Evolutionary conservation across 441 rosid species (phyloP).

Genomic region (Euphorbia schlechtendalii): DNA sequence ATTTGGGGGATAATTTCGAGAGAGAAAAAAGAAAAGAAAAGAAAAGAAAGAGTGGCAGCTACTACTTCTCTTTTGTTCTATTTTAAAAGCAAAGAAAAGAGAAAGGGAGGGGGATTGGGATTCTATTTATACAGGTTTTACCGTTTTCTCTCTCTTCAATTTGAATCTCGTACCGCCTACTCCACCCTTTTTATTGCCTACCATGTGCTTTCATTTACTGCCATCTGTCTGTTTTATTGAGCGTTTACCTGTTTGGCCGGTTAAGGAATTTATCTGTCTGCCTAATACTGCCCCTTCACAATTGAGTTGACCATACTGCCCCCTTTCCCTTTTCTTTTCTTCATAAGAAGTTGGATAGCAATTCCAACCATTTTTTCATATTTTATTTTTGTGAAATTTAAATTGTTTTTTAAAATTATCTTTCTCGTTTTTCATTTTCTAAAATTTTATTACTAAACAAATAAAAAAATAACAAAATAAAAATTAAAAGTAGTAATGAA

Average conservation of each 20-base stretch:
- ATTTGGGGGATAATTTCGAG: constrained; percentile 7
- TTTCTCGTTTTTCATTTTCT: too few species aligned
- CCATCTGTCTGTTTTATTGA: constrained; percentile 19
- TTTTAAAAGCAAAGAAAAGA: constrained; percentile 30
- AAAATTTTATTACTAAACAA: too few species aligned
- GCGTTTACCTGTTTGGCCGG: constrained; percentile 10
- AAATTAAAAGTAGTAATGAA: too few species aligned
- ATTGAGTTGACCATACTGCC: not conserved
- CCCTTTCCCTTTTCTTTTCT: too few species aligned
- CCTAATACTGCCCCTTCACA: not conserved
- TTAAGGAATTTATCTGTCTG: too few species aligned
- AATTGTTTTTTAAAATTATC: too few species aligned
- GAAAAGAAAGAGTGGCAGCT: constrained; percentile 20
- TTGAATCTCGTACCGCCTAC: constrained; percentile 31
- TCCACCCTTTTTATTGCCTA: not conserved
- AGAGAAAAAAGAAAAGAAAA: not conserved
- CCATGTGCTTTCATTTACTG: constrained; percentile 20
- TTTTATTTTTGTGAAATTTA: too few species aligned
- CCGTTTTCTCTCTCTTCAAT: constrained; percentile 7
- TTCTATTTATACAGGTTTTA: not conserved
- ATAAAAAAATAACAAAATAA: too few species aligned
- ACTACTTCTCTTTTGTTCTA: constrained; percentile 24
- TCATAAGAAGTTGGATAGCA: too few species aligned
- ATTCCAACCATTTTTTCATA: too few species aligned
- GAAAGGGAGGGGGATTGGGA: not conserved